A percentile compares a stretch with the other conserved stretches of the same genome.
phyloP scores from a whole-genome alignment of 176 grass and related monocot species.

The Zea luxurians region DNA sequence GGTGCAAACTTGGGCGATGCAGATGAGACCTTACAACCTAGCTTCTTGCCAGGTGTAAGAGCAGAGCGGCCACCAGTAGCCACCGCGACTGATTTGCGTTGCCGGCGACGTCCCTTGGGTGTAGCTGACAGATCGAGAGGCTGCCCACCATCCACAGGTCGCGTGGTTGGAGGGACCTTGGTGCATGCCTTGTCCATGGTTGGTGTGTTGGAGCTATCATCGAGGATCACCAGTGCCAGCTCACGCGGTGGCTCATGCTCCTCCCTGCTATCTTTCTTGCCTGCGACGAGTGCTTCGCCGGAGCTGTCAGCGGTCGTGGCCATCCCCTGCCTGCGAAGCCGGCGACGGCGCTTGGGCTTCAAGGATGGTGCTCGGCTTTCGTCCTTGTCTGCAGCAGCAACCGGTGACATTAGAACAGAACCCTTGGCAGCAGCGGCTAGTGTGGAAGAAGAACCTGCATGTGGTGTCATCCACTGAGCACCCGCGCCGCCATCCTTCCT shows the following conservation, averaged over 20 bases:
- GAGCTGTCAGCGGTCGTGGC: not conserved
- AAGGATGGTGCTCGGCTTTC: not conserved
- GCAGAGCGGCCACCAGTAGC: not conserved
- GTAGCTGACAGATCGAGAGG: not conserved
- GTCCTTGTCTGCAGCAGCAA: not conserved
- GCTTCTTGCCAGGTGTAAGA: constrained; percentile 1
- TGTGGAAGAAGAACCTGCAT: not conserved
- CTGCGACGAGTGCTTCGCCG: not conserved
- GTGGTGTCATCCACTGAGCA: not conserved
- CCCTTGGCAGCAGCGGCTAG: not conserved
- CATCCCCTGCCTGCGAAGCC: constrained; percentile 1
- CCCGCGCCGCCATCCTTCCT: not conserved
- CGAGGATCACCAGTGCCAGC: constrained; percentile 1
- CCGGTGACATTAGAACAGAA: not conserved
- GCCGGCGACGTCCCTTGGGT: not conserved
- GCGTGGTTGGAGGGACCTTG: not conserved
- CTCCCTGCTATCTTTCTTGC: not conserved
- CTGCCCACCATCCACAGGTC: not conserved
- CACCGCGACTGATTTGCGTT: not conserved
- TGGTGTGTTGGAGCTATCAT: not conserved
- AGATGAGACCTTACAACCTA: not conserved
- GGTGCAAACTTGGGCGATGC: not conserved
- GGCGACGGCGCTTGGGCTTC: constrained; percentile 27
- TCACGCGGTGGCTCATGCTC: not conserved
- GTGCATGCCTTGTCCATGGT: not conserved